Evolutionary conservation across 225 moss, liverwort and hornwort species (phyloP), one percentile per base, ranked within the genome.

Genomic region (Straminergon stramineum): DNA sequence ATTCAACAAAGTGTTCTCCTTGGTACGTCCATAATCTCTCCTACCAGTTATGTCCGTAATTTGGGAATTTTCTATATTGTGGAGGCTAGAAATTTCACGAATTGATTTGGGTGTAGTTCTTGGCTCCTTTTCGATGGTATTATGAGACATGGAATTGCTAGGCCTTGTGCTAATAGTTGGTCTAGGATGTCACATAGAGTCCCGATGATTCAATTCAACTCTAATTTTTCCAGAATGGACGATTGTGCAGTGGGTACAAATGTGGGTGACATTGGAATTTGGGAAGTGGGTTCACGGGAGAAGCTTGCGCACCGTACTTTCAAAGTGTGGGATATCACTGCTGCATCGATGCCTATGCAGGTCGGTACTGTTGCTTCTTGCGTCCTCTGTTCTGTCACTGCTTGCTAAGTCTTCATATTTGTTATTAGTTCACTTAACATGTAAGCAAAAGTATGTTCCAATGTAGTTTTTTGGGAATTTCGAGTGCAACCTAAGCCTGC

Each of bases 321-420:
- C 81, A 99, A 99, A 95, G 96, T 99, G 28, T 99, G 99, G 99
- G 97, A 99, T 81, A 95, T 99, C n/a, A 93, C 95, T 83, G 94
- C 92, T 41, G 96, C 96, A 80, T 96, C 97, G 68, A 95, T 97
- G 97, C 96, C 96, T n/a, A 96, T 99, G 97, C 99, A 99, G 96
- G 99, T 99, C 17, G 12, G 88, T 86, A 45, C 17, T 77, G 71
- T 81, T 83, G 43, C 73, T 32, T 37, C 71, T 89, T 67, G 21
- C 80, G 67, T 87, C 34, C 23, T 64, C 41, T 66, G 48, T 53
- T 61, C 73, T 52, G 66, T 34, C 31, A 52, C 39, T 74, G 17
- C 37, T 45, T 65, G 73, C 66, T 26, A 78, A 65, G 43, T 86
- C 70, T 77, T 48, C 17, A 41, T 41, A 32, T n/a, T 53, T 67